Evolutionary conservation across 108 stramenopile species (phyloP), one percentile per base, ranked within the genome.

Genomic region (Skeletonema marinoi): DNA sequence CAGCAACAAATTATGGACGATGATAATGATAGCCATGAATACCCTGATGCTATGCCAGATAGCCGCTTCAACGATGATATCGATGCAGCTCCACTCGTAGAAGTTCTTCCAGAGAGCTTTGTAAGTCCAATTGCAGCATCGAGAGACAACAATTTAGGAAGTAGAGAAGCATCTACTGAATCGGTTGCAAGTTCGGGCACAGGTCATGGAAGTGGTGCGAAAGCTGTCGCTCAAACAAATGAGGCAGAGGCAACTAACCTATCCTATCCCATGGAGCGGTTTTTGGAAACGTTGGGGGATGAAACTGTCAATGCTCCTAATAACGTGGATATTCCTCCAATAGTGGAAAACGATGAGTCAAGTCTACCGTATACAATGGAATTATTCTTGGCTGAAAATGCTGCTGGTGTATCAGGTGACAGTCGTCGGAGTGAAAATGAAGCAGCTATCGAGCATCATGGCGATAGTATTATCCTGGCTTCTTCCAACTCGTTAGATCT

Each of bases 241-340:
- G 66, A 67, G 13, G 50, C 54, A 14, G 68, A 69, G 29, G 68
- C 50, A 30, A 46, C 31, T 41, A 62, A 51, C 30, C 65, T 71
- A 16, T 65, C 77, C 13, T 89, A 88, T 38, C 84, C 87, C 33
- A 93, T 93, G 89, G 92, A 90, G 65, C 73, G 90, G 4, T 93
- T 93, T 61, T 61, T 78, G 21, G 77, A 78, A 71, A 65, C 51
- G 7, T 6, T 65, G 9, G 70, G 63, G 6, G 63, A 78, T 9
- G 70, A 70, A 71, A 41, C 21, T 11, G 29, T 12, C 6, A 66
- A 17, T 70, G 17, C 17, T 29, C 36, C 63, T 33, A 42, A 38
- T 30, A 42, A 38, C 16, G 56, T 30, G 38, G 75, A 51, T 10
- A 19, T 48, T 48, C 21, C 16, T 29, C 9, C n/a, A 9, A 33